These are phyloP conservation scores for Tolypocladium album DNA, from an alignment of 2,329 filamentous ascomycete species.

Conservation along the genomic window DNA sequence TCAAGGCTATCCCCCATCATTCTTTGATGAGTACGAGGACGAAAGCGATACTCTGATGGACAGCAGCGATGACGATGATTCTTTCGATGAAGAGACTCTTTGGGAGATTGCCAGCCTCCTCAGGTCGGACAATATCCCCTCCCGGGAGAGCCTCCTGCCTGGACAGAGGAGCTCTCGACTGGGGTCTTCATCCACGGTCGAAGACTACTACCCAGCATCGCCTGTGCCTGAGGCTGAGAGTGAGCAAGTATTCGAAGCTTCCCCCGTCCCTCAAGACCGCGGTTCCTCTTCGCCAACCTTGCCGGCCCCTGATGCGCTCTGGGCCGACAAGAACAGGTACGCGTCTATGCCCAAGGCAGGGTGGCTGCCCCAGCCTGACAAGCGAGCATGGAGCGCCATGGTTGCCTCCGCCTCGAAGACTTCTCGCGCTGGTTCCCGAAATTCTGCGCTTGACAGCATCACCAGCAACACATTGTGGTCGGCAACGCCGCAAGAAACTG, in stretches of 20 bases:
- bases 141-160: conserved; percentile 39
- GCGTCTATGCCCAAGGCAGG: not conserved
- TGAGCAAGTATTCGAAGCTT: not conserved
- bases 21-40: conserved; percentile 51
- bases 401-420: not conserved
- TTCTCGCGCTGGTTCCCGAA: conserved; percentile 17
- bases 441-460: conserved; percentile 17
- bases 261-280: not conserved
- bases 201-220: not conserved
- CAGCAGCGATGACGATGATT: conserved; percentile 23
- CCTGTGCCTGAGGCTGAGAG: not conserved
- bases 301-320: not conserved
- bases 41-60: conserved; percentile 20
- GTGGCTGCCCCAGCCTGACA: conserved; percentile 20
- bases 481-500: not conserved
- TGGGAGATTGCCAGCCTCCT: conserved; percentile 55
- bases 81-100: conserved; percentile 50
- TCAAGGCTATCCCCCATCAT: conserved; percentile 36
- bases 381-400: not conserved
- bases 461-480: conserved; percentile 27
- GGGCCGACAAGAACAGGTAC: not conserved
- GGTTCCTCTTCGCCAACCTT: not conserved
- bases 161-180: conserved; percentile 10
- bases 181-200: not conserved
- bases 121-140: conserved; percentile 39